phyloP scores from a whole-genome alignment of 192 early-diverging fungal species.

The Coemansia sp. region DNA sequence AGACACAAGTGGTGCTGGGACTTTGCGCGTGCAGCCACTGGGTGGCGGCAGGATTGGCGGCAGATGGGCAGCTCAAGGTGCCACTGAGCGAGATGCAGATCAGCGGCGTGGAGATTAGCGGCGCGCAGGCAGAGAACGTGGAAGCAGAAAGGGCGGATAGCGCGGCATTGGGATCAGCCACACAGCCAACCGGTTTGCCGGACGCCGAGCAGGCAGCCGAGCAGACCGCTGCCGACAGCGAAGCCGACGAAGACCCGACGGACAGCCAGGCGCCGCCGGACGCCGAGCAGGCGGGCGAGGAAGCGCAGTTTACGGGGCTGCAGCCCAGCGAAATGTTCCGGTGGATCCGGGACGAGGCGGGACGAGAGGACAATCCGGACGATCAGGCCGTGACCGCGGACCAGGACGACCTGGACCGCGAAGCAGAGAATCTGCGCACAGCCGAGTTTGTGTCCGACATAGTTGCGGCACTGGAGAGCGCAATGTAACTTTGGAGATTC shows the following conservation, averaged over 20 bases:
- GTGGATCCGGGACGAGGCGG: constrained; percentile 21
- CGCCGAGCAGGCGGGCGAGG: not conserved
- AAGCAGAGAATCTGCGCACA: constrained; percentile 22
- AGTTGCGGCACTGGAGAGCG: constrained; percentile 22
- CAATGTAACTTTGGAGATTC: too few species aligned
- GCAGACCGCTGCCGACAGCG: too few species aligned
- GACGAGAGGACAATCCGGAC: constrained; percentile 7
- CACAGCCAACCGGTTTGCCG: too few species aligned
- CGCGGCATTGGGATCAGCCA: too few species aligned
- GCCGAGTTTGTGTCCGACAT: constrained; percentile 42
- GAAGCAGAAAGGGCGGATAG: too few species aligned
- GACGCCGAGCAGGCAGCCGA: not conserved
- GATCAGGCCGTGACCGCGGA: constrained; percentile 3
- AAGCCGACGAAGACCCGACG: too few species aligned
- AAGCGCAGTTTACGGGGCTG: constrained; percentile 27
- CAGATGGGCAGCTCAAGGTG: not conserved
- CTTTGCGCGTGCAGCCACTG: constrained; percentile 8
- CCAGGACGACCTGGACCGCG: constrained; percentile 6
- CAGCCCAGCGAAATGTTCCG: constrained; percentile 36
- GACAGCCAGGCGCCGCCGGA: too few species aligned
- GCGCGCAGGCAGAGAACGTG: too few species aligned
- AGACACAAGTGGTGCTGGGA: constrained; percentile 7
- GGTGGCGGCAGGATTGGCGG: constrained; percentile 4
- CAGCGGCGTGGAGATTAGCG: too few species aligned
- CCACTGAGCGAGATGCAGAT: not conserved